A percentile compares a stretch with the other conserved stretches of the same genome.
Evolutionary conservation across 352 stramenopile genomes (phyloP).

Genomic region (Pythium brassicae): DNA sequence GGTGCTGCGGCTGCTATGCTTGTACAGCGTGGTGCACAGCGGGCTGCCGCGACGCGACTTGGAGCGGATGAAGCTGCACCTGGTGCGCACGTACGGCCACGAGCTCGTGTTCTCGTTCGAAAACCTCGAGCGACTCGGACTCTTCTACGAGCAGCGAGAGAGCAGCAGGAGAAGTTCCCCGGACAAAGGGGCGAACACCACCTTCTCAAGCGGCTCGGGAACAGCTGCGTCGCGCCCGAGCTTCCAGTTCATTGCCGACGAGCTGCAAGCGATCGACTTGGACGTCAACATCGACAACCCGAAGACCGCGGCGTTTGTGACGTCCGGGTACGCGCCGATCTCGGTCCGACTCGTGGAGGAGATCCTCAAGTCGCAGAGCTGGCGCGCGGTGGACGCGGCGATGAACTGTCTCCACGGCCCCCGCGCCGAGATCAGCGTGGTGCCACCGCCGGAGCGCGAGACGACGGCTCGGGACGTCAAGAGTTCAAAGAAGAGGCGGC

Average conservation of each 20-base stretch:
- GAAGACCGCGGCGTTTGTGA: constrained; percentile 61
- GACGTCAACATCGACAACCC: constrained; percentile 53
- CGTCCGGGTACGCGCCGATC: constrained; percentile 65
- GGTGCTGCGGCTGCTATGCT: constrained; percentile 57
- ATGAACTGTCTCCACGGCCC: constrained; percentile 50
- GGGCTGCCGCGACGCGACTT: constrained; percentile 33
- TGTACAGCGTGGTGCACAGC: constrained; percentile 52
- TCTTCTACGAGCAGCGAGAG: constrained; percentile 33
- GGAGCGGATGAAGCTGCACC: constrained; percentile 42
- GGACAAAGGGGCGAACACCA: not conserved
- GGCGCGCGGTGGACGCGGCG: constrained; percentile 37
- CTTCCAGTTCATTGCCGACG: constrained; percentile 26
- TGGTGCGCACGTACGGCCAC: constrained; percentile 70
- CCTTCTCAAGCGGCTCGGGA: not conserved
- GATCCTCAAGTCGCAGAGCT: constrained; percentile 44
- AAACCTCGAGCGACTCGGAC: constrained; percentile 44
- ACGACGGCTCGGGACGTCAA: constrained; percentile 12
- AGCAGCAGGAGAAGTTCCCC: not conserved
- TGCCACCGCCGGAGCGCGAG: constrained; percentile 5
- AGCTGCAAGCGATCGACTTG: constrained; percentile 46
- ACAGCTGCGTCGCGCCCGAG: constrained; percentile 8
- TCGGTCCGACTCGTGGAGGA: constrained; percentile 66
- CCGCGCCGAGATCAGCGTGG: constrained; percentile 43
- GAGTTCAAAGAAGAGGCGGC: constrained; percentile 17
- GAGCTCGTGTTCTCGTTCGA: constrained; percentile 69